Evolutionary conservation across 306 rosid genomes (phyloP), one percentile per base, ranked within the genome.

Genomic region (Ormosia semicastrata): DNA sequence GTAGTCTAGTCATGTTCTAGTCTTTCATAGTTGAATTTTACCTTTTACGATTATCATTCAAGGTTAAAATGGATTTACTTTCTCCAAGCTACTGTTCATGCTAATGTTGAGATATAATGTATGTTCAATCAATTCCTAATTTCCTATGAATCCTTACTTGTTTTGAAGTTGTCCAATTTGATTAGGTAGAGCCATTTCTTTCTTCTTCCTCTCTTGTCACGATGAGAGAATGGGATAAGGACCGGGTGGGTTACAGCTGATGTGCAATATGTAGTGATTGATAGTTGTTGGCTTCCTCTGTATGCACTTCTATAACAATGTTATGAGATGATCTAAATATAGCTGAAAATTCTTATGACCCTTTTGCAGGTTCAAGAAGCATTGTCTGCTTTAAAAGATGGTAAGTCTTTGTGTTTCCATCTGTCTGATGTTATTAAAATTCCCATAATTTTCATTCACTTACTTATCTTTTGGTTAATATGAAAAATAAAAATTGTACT

Each of bases 361-460:
- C 58, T 73, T 75, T 44, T 86, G 80, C 95, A 94, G 98, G 91
- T 82, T 70, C 87, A 69, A 81, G 93, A 90, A 39, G 87, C 88
- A 6, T 66, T 85, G 8, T 86, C 97, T 77, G 86, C 90, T 67
- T 76, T 94, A 33, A 92, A 90, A 81, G 98, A 94, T 32, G 97
- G 98, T 92, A 84, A 56, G 89, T 33, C 79, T 58, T 76, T 67
- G 41, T 77, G 58, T 62, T 70, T 68, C 74, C 12, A 3, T 63
- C 74, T 67, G 13, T 49, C 50, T 52, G 43, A 44, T 85, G 34
- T 67, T 52, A 52, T 63, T 44, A 44, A 47, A 80, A 46, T 75
- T 75, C 66, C 39, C 40, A 62, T 47, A 77, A 6, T n/a, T 49
- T 50, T 79, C 46, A 66, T 59, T 36, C 39, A 71, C 36, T 83